phyloP scores from a whole-genome alignment of 257 asterid genomes.

The Gentiana dahurica region DNA sequence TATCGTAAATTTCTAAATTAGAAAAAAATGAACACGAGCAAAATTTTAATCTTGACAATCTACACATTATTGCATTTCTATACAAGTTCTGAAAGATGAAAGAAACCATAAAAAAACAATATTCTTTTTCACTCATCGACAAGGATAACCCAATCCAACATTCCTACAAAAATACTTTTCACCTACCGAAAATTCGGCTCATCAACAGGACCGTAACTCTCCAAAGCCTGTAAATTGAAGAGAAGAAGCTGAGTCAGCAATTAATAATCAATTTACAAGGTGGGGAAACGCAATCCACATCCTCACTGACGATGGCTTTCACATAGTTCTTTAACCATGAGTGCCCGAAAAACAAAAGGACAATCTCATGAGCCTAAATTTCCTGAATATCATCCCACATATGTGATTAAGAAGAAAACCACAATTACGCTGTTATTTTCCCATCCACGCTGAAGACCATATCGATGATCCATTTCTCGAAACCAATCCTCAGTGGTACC shows the following conservation, averaged over 20 bases:
- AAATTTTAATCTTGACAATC: no score
- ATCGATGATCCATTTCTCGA: conserved; percentile 89
- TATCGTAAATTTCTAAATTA: no score
- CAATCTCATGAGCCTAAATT: conserved; percentile 74
- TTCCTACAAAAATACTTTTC: conserved; percentile 25
- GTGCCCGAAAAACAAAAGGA: conserved; percentile 69
- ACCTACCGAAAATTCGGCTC: conserved; percentile 91
- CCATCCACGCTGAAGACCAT: conserved; percentile 99
- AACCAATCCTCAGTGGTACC: conserved; percentile 29
- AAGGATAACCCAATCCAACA: conserved; percentile 17
- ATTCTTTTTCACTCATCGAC: not conserved
- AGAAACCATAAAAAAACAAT: not conserved
- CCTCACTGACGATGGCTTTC: conserved; percentile 98
- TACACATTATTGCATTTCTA: no score
- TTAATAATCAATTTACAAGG: conserved; percentile 71
- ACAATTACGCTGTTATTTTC: conserved; percentile 99
- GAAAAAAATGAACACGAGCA: no score
- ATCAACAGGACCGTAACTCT: conserved; percentile 83
- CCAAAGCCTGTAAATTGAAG: conserved; percentile 99
- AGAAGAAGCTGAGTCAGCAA: conserved; percentile 97
- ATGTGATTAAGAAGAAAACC: conserved; percentile 98
- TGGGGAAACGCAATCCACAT: conserved; percentile 93
- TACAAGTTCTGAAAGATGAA: no score
- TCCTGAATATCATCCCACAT: conserved; percentile 88
- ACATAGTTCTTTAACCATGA: conserved; percentile 76